Conservation (phyloP, 2,329 filamentous ascomycete genomes). For the Sclerotinia borealis region DNA sequence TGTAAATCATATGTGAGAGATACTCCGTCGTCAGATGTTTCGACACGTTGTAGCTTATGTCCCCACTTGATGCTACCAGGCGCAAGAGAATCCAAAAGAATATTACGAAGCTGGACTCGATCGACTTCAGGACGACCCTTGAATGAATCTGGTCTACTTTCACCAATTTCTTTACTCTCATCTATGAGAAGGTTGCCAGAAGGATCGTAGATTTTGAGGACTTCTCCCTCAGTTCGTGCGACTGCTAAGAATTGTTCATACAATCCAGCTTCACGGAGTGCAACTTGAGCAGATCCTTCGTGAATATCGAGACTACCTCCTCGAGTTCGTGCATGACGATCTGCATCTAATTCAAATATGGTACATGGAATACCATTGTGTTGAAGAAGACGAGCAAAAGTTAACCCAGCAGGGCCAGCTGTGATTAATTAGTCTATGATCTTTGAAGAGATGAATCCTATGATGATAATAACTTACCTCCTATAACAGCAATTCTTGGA, state of each 20-base stretch:
- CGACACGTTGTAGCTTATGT: slow-evolving; percentile 13
- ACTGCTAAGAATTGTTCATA: slow-evolving; percentile 23
- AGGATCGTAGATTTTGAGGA: slow-evolving; percentile 21
- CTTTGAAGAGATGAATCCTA: slow-evolving; percentile 33
- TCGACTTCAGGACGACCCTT: slow-evolving; percentile 24
- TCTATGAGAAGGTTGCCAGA: slow-evolving; percentile 25
- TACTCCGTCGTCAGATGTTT: slow-evolving; percentile 24
- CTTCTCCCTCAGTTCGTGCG: slow-evolving; percentile 25
- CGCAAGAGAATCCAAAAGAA: slow-evolving; percentile 25
- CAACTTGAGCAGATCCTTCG: slow-evolving; percentile 27
- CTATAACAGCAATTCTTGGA: slow-evolving; percentile 1
- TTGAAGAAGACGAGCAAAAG: slow-evolving; percentile 31
- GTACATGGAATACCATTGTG: slow-evolving; percentile 23
- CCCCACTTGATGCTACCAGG: slow-evolving; percentile 26
- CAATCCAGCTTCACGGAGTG: slow-evolving; percentile 28
- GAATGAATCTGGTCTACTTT: slow-evolving; percentile 10
- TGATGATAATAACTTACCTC: background rate
- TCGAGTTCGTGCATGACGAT: slow-evolving; percentile 4
- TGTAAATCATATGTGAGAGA: slow-evolving; percentile 4
- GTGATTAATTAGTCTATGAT: slow-evolving; percentile 19
- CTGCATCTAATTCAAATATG: slow-evolving; percentile 31
- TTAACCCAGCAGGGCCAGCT: slow-evolving; percentile 31
- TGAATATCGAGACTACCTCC: slow-evolving; percentile 45
- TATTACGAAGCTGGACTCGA: slow-evolving; percentile 23
- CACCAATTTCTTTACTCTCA: slow-evolving; percentile 18